Evolutionary conservation across 805 yeast genomes (phyloP).

Genomic region (Tetrapisispora pingtungensis): DNA sequence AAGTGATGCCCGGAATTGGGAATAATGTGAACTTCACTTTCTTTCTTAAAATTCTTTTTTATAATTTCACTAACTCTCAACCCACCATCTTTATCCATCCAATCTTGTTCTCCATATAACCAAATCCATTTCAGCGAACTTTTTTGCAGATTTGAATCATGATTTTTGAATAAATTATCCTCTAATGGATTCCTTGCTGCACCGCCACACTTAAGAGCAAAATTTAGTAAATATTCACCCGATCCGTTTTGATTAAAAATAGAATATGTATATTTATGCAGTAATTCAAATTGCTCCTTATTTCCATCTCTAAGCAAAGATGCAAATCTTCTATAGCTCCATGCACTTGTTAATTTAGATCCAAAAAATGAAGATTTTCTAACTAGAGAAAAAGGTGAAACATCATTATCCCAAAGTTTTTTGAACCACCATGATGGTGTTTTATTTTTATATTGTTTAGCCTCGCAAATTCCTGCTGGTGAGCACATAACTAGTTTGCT

Average conservation of each 20-base stretch:
- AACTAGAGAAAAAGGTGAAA: constrained; percentile 77
- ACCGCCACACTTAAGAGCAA: constrained; percentile 84
- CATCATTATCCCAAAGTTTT: constrained; percentile 73
- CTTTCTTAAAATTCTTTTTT: constrained; percentile 10
- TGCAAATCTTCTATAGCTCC: constrained; percentile 79
- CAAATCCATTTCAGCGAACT: constrained; percentile 58
- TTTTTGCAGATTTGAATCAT: constrained; percentile 26
- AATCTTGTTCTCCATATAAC: constrained; percentile 75
- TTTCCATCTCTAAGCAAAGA: constrained; percentile 34
- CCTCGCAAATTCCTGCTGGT: constrained; percentile 66
- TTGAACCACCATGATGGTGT: constrained; percentile 68
- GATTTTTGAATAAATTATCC: constrained; percentile 15
- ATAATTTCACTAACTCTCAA: constrained; percentile 24
- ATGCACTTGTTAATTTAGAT: constrained; percentile 74
- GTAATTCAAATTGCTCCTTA: constrained; percentile 26
- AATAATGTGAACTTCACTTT: constrained; percentile 33
- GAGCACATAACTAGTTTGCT: constrained; percentile 67
- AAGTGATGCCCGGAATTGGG: constrained; percentile 66
- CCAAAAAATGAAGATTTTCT: constrained; percentile 75
- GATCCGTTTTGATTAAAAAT: constrained; percentile 83
- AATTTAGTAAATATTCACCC: constrained; percentile 86
- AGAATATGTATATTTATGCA: constrained; percentile 74
- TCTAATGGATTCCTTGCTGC: constrained; percentile 69
- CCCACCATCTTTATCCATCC: constrained; percentile 49
- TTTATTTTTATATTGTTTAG: constrained; percentile 31